phyloP scores from a whole-genome alignment of 352 stramenopile species.

The Pythium aquatile region DNA sequence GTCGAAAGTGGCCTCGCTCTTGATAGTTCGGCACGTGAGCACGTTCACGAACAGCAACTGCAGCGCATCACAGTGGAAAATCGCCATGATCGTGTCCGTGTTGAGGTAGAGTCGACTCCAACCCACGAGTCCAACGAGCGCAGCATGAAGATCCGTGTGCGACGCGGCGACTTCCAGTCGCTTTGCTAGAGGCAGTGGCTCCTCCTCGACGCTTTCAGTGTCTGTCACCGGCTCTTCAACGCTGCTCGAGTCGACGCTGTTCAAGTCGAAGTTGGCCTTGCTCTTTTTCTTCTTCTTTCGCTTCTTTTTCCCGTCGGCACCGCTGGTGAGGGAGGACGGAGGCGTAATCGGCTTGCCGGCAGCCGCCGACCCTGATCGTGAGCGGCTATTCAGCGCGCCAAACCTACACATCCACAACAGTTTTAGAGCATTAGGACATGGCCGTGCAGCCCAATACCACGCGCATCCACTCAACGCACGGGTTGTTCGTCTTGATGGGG shows the following conservation, averaged over 20 bases:
- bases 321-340: background rate
- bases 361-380: background rate
- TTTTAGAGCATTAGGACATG: background rate
- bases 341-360: background rate
- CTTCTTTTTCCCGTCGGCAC: slow-evolving; percentile 30
- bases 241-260: slow-evolving; percentile 2
- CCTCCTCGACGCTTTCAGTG: slow-evolving; percentile 24
- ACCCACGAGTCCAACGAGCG: slow-evolving; percentile 66
- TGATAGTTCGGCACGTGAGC: slow-evolving; percentile 35
- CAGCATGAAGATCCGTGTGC: slow-evolving; percentile 65
- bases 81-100: slow-evolving; percentile 61
- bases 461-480: slow-evolving; percentile 22
- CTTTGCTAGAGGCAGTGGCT: slow-evolving; percentile 46
- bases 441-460: background rate
- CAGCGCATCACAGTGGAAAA: slow-evolving; percentile 73
- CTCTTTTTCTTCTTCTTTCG: slow-evolving; percentile 30
- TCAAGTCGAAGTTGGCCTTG: slow-evolving; percentile 6
- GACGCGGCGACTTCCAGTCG: slow-evolving; percentile 69
- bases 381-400: slow-evolving; percentile 8
- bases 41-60: slow-evolving; percentile 61
- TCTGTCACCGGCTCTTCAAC: slow-evolving; percentile 7
- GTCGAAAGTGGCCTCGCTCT: slow-evolving; percentile 43
- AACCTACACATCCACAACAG: slow-evolving; percentile 8
- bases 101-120: slow-evolving; percentile 68
- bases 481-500: slow-evolving; percentile 39